Percentiles rank a stretch among this genome's conserved stretches.
phyloP scores from a whole-genome alignment of 306 rosid genomes.

The Sechiopsis laciniata region DNA sequence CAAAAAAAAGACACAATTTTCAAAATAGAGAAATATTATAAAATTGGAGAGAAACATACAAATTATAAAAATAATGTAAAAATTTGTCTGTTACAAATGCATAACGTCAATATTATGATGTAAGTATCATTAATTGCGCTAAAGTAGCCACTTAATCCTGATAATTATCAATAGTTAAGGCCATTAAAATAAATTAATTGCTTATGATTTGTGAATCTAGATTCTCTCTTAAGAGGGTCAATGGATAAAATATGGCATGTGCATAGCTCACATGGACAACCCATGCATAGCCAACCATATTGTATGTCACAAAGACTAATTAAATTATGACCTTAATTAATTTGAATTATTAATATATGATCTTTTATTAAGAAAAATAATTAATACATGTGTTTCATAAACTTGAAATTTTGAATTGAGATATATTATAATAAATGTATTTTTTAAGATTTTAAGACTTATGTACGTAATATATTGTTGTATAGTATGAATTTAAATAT shows the following conservation, averaged over 20 bases:
- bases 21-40: too few relatives aligned
- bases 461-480: too few relatives aligned
- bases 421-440: too few relatives aligned
- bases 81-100: neutral
- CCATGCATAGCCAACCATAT: slow-evolving; percentile 20
- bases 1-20: too few relatives aligned
- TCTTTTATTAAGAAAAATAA: neutral
- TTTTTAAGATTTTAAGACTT: too few relatives aligned
- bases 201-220: neutral
- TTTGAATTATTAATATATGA: neutral
- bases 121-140: neutral
- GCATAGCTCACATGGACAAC: slow-evolving; percentile 57
- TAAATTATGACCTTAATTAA: slow-evolving; percentile 1
- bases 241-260: slow-evolving; percentile 35
- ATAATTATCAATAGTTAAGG: neutral
- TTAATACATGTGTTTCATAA: neutral
- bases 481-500: too few relatives aligned
- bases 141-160: neutral
- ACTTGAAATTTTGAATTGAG: too few relatives aligned
- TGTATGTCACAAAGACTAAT: neutral
- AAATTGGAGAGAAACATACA: neutral
- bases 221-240: slow-evolving; percentile 11
- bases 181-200: neutral
- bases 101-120: slow-evolving; percentile 17
- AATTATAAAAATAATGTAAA: neutral